Evolutionary conservation across 345 rosid genomes (phyloP).

Genomic region (Litchi chinensis): DNA sequence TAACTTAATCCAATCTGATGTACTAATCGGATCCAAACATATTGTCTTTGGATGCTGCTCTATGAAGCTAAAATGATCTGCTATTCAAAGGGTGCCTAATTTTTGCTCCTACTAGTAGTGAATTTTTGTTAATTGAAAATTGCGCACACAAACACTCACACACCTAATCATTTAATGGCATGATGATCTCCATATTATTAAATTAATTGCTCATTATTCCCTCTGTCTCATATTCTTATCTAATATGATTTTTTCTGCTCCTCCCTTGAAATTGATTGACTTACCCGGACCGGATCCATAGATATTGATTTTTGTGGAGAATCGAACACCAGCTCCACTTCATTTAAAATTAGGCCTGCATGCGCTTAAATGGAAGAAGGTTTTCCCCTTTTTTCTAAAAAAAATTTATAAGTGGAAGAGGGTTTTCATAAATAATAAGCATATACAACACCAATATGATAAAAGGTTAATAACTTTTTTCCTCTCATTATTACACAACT

Average conservation of each 20-base stretch:
- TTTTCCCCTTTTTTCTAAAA: too few relatives aligned
- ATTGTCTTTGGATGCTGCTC: neutral
- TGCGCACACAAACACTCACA: too few relatives aligned
- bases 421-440: too few relatives aligned
- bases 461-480: too few relatives aligned
- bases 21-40: neutral
- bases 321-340: too few relatives aligned
- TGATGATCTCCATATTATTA: neutral
- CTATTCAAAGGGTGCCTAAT: neutral
- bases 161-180: neutral
- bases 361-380: too few relatives aligned
- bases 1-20: too few relatives aligned
- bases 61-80: neutral
- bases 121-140: neutral
- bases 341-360: too few relatives aligned
- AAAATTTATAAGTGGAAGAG: too few relatives aligned
- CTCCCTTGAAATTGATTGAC: constrained; percentile 85
- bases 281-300: constrained; percentile 80
- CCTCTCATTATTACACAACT: too few relatives aligned
- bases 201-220: neutral
- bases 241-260: constrained; percentile 53
- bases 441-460: too few relatives aligned
- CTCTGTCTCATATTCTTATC: neutral
- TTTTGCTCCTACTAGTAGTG: neutral
- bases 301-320: too few relatives aligned